Evolutionary conservation across 129 eudicot genomes (phyloP), one percentile per base, ranked within the genome.

Genomic region (Solidago caesia): DNA sequence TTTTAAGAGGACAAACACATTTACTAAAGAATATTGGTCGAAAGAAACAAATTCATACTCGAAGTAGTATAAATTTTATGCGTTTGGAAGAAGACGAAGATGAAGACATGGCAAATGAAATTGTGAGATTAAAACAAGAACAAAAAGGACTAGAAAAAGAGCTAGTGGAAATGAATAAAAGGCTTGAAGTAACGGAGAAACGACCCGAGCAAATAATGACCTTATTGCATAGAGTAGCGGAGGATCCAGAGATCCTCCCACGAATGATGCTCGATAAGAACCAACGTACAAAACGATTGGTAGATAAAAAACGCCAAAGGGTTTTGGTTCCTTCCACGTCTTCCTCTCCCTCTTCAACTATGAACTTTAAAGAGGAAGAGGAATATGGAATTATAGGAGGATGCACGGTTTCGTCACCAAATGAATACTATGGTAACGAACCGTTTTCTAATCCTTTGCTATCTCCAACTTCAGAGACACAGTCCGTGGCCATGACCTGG

Each of bases 181-280:
- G 97, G 60, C 56, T 91, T 2, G 91, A 91, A 73, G 91, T 92
- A n/a, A 89, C 97, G 6, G 92, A 91, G 83, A 74, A 82, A 44
- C 75, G 96, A 44, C 97, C 97, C 2, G 89, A 86, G 39, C 97
- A 91, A 65, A 89, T 91, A 92, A 87, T 91, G 97, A 77, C 89
- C 57, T 91, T 91, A 67, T 45, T 89, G 42, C 81, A 71, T 73
- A 91, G 83, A 76, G 86, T 91, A 1, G 92, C 83, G 3, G 85
- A 91, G 12, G 96, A 91, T 43, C 97, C 97, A 6, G 87, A 89
- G 46, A 85, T 91, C 43, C 39, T 89, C 52, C 85, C 96, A 1
- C 85, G 88, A 5, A 84, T 87, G 83, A 75, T 87, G 83, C 64
- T 71, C 12, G 87, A 91, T 61, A 85, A 80, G 45, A 88, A 85